These are phyloP conservation scores for Coelastrella sp. DNA, from an alignment of 139 green algal species.

Conservation along the genomic window DNA sequence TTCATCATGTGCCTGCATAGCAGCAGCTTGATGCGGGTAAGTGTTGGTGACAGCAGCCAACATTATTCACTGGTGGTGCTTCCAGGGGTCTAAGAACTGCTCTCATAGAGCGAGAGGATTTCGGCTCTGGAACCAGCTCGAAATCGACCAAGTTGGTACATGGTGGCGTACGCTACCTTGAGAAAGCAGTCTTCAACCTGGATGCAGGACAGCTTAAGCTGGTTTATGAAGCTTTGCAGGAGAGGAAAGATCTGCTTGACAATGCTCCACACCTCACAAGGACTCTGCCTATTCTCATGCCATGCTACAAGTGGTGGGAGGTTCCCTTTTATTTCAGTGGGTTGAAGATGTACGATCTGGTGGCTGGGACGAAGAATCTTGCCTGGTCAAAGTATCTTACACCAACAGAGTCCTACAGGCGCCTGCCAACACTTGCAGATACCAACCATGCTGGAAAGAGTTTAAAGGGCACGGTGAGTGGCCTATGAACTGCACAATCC, in stretches of 20 bases:
- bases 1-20: too few species aligned
- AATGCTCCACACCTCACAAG: constrained; percentile 88
- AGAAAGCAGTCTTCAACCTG: constrained; percentile 86
- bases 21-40: too few species aligned
- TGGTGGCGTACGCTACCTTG: constrained; percentile 97
- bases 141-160: constrained; percentile 97
- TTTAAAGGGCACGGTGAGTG: constrained; percentile 86
- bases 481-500: too few species aligned
- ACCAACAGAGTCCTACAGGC: constrained; percentile 66
- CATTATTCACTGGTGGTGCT: too few species aligned
- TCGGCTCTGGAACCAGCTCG: constrained; percentile 90
- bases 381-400: constrained; percentile 82
- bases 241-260: constrained; percentile 85
- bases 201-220: constrained; percentile 93
- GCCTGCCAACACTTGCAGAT: constrained; percentile 85
- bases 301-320: constrained; percentile 99
- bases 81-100: constrained; percentile 79
- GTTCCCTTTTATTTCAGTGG: constrained; percentile 97
- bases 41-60: too few species aligned
- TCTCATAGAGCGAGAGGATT: constrained; percentile 96
- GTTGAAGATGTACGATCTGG: constrained; percentile 94
- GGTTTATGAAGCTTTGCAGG: constrained; percentile 92
- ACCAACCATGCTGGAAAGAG: constrained; percentile 55
- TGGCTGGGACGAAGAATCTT: constrained; percentile 85
- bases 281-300: constrained; percentile 93